phyloP scores from a whole-genome alignment of 441 rosid genomes.

The Theobroma grandiflorum region DNA sequence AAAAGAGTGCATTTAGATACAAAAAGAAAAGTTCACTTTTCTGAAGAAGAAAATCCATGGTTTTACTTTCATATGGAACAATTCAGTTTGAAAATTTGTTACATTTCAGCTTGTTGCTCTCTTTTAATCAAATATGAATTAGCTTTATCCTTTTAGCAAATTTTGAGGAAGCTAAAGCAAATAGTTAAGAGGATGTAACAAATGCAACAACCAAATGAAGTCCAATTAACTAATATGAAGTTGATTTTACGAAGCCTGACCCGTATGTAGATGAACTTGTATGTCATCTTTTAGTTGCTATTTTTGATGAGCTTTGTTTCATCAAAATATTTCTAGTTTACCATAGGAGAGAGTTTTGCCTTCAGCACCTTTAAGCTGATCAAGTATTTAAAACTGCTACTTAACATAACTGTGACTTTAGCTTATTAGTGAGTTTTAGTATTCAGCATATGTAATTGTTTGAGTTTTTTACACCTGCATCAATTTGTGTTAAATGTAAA shows the following conservation, averaged over 20 bases:
- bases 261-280: neutral
- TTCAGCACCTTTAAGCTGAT: neutral
- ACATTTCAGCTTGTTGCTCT: neutral
- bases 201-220: neutral
- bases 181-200: neutral
- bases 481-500: neutral
- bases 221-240: neutral
- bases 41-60: neutral
- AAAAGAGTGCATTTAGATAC: neutral
- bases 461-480: neutral
- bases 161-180: neutral
- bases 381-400: neutral
- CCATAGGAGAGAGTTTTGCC: no score
- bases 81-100: neutral
- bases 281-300: neutral
- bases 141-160: neutral
- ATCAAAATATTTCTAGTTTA: conserved; percentile 9
- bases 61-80: neutral
- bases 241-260: neutral
- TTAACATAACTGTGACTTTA: neutral
- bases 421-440: neutral
- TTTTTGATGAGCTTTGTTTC: neutral
- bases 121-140: neutral
- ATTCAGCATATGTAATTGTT: neutral
- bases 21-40: neutral